These are phyloP conservation scores for Aspergillus pseudoviridinutans DNA, from an alignment of 2,329 filamentous ascomycete species.

Conservation along the genomic window DNA sequence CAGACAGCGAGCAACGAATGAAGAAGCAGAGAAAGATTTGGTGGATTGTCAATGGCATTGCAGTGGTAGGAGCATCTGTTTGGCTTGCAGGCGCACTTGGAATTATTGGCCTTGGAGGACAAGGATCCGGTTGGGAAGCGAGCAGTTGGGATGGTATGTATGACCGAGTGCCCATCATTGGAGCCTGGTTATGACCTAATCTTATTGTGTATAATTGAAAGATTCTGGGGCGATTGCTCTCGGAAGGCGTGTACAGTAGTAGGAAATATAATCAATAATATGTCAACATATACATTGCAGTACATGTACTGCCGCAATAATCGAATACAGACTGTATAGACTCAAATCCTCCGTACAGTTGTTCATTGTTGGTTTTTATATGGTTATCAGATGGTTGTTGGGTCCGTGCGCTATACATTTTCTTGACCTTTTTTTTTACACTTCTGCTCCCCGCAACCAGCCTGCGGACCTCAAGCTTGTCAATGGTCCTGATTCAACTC, in stretches of 20 bases:
- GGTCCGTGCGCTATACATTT: neutral
- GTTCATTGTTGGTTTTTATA: neutral
- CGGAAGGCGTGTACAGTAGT: neutral
- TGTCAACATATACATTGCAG: neutral
- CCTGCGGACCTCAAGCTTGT: neutral
- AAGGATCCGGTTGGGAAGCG: slow-evolving; percentile 72
- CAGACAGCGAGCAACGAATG: slow-evolving; percentile 51
- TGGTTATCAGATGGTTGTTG: neutral
- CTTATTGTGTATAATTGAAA: neutral
- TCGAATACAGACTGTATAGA: neutral
- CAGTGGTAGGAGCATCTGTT: slow-evolving; percentile 55
- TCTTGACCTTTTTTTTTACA: neutral
- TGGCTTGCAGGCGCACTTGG: slow-evolving; percentile 82
- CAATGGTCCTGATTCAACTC: neutral
- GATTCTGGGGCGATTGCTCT: neutral
- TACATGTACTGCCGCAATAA: neutral
- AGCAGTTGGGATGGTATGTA: slow-evolving; percentile 75
- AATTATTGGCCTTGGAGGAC: slow-evolving; percentile 68
- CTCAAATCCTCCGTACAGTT: neutral
- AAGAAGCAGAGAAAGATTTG: slow-evolving; percentile 60
- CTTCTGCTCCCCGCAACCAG: neutral
- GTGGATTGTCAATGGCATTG: slow-evolving; percentile 66
- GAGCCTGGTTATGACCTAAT: slow-evolving; percentile 44
- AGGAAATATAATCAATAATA: neutral
- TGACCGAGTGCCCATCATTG: slow-evolving; percentile 55